Evolutionary conservation across 352 stramenopile genomes (phyloP), one percentile per base, ranked within the genome.

Genomic region (Phytophthora ohioensis): DNA sequence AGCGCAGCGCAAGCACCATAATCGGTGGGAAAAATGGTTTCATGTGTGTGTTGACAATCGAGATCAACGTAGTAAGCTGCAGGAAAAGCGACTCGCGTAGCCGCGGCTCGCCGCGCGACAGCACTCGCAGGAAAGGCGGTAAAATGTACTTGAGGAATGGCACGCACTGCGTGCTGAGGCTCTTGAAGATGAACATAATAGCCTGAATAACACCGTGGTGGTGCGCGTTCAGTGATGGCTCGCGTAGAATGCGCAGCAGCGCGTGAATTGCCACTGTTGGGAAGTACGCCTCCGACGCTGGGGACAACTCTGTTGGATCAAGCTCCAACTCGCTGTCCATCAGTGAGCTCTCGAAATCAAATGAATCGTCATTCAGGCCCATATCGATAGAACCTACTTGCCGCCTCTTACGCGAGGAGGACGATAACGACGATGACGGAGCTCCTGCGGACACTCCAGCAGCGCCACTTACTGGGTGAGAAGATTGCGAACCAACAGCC

Each of bases 151-250:
- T 94, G 21, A 99, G 84, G 69, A 99, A 99, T 5, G 91, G 93
- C 42, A 99, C 95, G 65, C 95, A 99, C 62, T 97, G 91, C 2
- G 96, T 83, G 3, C 95, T 97, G 1, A 99, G 79, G 47, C 90
- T 96, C 69, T 99, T 98, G 85, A 99, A 99, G 61, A 99, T 99
- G 58, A 99, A 99, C 88, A 99, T 99, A 32, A 99, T 95, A 17
- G 98, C 97, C 63, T 99, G 98, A 61, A 99, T 99, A 21, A 99
- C 97, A 62, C 97, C 88, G 30, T 97, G 90, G 73, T 99, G 98
- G 64, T 99, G 96, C 31, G 94, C 92, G 56, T 93, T 94, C 9
- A 99, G 81, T 9, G 94, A 98, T 11, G 93, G 86, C 68, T 99
- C 97, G 36, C 97, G 94, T 38, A 99, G 89, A 61, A 99, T 99